These are phyloP conservation scores for Termitomyces sp. DNA, from an alignment of 768 basidiomycete species.

Conservation along the genomic window DNA sequence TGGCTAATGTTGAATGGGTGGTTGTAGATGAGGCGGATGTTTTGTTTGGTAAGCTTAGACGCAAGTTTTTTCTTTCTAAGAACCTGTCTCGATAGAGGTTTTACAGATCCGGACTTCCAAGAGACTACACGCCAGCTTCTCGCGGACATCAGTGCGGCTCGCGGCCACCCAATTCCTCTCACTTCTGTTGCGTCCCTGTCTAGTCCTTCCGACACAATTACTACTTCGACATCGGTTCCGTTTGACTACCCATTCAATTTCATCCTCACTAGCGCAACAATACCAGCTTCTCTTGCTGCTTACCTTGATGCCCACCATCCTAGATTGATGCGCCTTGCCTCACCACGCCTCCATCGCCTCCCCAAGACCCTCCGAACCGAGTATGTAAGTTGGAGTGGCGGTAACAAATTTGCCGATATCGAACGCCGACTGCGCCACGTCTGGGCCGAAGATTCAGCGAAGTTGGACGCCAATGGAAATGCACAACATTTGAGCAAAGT, in stretches of 20 bases:
- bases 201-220: constrained; percentile 12
- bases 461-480: constrained; percentile 11
- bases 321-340: constrained; percentile 62
- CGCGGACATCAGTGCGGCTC: constrained; percentile 62
- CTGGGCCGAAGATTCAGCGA: constrained; percentile 62
- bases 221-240: constrained; percentile 20
- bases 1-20: constrained; percentile 80
- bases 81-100: background rate
- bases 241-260: constrained; percentile 71
- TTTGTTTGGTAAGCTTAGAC: constrained; percentile 59
- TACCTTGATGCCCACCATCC: constrained; percentile 66
- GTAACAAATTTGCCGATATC: constrained; percentile 77
- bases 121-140: constrained; percentile 66
- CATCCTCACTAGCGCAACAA: constrained; percentile 80
- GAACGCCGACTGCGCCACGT: constrained; percentile 66
- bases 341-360: constrained; percentile 74
- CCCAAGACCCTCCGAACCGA: constrained; percentile 67
- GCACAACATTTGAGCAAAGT: constrained; percentile 49
- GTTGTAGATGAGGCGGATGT: constrained; percentile 91
- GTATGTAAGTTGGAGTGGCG: constrained; percentile 71
- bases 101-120: constrained; percentile 74
- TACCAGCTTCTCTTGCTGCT: constrained; percentile 66
- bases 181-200: constrained; percentile 12
- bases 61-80: background rate
- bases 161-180: constrained; percentile 38